A percentile compares a stretch with the other conserved stretches of the same genome.
These are phyloP conservation scores for Lyophyllum semitale DNA, from an alignment of 768 basidiomycete genomes.

Conservation along the genomic window DNA sequence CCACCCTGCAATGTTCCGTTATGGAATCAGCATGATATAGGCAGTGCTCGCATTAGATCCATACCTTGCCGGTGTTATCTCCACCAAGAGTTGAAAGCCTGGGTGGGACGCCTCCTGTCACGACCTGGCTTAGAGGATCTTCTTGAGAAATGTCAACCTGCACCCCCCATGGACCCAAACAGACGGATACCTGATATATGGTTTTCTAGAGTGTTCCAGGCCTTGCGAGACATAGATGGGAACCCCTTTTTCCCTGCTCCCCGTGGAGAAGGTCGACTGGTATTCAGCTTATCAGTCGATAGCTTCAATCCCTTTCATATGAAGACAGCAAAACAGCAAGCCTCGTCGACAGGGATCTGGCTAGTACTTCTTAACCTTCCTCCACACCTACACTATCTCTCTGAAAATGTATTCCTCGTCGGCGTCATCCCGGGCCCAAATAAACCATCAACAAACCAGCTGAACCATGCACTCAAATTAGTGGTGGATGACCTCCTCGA, in stretches of 20 bases:
- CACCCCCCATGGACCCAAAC: neutral
- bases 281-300: conserved; percentile 26
- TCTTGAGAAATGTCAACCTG: conserved; percentile 16
- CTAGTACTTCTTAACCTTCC: no score
- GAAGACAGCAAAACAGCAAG: conserved; percentile 25
- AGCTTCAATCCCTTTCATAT: conserved; percentile 29
- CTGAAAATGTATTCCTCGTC: conserved; percentile 42
- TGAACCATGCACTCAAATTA: conserved; percentile 34
- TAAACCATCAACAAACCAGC: conserved; percentile 31
- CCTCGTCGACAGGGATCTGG: conserved; percentile 19
- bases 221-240: conserved; percentile 18
- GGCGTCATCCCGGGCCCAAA: conserved; percentile 28
- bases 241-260: conserved; percentile 22
- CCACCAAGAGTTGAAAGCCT: conserved; percentile 23
- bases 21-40: conserved; percentile 16
- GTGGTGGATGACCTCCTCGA: conserved; percentile 37
- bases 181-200: conserved; percentile 19
- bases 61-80: conserved; percentile 17
- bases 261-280: conserved; percentile 16
- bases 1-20: conserved; percentile 12
- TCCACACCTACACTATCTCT: conserved; percentile 10
- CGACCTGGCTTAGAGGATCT: conserved; percentile 26
- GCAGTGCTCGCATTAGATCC: neutral
- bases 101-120: conserved; percentile 27
- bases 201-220: conserved; percentile 16